Evolutionary conservation across 768 basidiomycete species (phyloP).

Genomic region (Lactarius tabidus): DNA sequence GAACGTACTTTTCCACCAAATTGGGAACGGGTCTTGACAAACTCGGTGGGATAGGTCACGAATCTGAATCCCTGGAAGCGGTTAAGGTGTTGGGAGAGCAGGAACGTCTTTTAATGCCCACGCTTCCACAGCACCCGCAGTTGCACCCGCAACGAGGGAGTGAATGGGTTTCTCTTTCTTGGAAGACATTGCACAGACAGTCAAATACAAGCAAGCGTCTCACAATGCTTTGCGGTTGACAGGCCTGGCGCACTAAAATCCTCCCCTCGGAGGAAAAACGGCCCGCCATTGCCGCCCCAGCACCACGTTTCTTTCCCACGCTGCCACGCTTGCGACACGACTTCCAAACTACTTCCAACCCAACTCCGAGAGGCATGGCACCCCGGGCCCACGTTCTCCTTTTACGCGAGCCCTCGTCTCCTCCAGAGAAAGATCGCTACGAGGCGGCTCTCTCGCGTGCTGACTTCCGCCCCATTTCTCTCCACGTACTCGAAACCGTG

Average conservation of each 20-base stretch:
- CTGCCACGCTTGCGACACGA: no score
- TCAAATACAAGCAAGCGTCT: background rate
- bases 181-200: conserved; percentile 37
- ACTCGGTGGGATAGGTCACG: conserved; percentile 87
- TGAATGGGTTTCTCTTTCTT: conserved; percentile 80
- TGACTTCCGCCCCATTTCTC: conserved; percentile 53
- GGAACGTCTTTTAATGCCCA: conserved; percentile 37
- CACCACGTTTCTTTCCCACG: background rate
- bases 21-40: conserved; percentile 90
- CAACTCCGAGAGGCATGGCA: no score
- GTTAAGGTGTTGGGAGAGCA: conserved; percentile 29
- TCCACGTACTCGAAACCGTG: conserved; percentile 69
- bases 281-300: background rate
- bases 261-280: background rate
- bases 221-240: no score
- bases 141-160: conserved; percentile 85
- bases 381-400: conserved; percentile 41
- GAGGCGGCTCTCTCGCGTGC: conserved; percentile 43
- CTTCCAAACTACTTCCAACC: no score
- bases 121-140: conserved; percentile 93
- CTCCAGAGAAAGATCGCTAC: conserved; percentile 52
- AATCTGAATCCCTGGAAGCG: conserved; percentile 51
- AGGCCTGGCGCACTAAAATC: no score
- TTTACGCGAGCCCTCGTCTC: conserved; percentile 37
- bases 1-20: conserved; percentile 69